A percentile compares a stretch with the other conserved stretches of the same genome.
These are phyloP conservation scores for Melampsora larici-populina DNA, from an alignment of 1,284 basidiomycete species.

Conservation along the genomic window DNA sequence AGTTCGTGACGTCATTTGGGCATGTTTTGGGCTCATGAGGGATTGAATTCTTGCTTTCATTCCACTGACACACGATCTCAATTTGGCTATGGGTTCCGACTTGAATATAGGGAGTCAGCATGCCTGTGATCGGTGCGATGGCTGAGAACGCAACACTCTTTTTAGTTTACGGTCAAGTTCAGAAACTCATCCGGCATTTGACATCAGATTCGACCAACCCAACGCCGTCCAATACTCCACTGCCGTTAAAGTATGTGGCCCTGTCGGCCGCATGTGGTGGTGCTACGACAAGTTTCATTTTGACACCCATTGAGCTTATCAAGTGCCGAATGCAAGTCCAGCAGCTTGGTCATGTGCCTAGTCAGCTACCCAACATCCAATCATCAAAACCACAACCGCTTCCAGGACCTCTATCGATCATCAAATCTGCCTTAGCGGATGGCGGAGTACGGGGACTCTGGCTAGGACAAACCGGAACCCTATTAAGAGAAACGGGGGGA, in stretches of 20 bases:
- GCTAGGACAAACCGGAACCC: constrained; percentile 79
- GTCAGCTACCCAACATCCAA: constrained; percentile 45
- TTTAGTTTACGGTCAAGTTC: constrained; percentile 77
- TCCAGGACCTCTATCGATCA: constrained; percentile 68
- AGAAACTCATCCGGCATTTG: constrained; percentile 61
- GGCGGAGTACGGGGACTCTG: constrained; percentile 75
- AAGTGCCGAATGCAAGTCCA: constrained; percentile 97
- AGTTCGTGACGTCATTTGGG: constrained; percentile 59
- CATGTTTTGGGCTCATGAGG: neutral
- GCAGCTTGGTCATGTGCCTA: constrained; percentile 63
- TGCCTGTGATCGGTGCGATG: constrained; percentile 84
- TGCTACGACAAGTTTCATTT: constrained; percentile 72
- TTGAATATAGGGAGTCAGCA: constrained; percentile 69
- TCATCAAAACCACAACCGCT: constrained; percentile 50
- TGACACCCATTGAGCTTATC: constrained; percentile 87
- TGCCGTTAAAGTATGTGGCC: constrained; percentile 66
- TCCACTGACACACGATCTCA: neutral
- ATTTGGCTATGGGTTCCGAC: neutral
- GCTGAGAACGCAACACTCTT: constrained; percentile 84
- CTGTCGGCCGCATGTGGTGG: constrained; percentile 77
- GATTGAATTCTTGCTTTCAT: neutral
- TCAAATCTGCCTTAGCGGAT: constrained; percentile 64
- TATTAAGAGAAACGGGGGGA: constrained; percentile 83
- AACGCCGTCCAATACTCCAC: constrained; percentile 48
- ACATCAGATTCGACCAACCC: constrained; percentile 43